These are phyloP conservation scores for Pseudohalonectria lignicola DNA, from an alignment of 2,329 filamentous ascomycete genomes.

Conservation along the genomic window DNA sequence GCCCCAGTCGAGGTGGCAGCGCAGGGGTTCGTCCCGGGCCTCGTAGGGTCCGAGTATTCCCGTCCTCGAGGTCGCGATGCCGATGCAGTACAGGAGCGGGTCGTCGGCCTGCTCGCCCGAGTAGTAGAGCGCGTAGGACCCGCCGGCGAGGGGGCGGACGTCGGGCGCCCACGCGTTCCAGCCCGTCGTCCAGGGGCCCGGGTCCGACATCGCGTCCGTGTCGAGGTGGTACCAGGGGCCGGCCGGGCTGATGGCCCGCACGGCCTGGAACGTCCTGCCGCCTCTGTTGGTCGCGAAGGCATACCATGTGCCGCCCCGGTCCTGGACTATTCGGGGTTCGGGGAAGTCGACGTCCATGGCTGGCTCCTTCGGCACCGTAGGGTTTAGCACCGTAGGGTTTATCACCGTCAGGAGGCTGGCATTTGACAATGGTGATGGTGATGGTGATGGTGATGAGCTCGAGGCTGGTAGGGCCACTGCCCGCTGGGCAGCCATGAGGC, in stretches of 20 bases:
- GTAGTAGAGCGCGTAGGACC: slow-evolving; percentile 46
- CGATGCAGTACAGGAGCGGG: slow-evolving; percentile 42
- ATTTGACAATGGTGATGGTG: too few species aligned
- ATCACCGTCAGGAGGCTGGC: too few species aligned
- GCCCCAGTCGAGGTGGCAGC: slow-evolving; percentile 39
- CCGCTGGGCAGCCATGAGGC: not conserved
- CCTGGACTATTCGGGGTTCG: slow-evolving; percentile 30
- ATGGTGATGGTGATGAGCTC: too few species aligned
- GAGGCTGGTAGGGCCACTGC: not conserved
- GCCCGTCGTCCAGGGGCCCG: slow-evolving; percentile 41
- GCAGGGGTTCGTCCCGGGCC: slow-evolving; percentile 33
- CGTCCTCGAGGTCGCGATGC: slow-evolving; percentile 34
- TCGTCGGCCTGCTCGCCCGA: slow-evolving; percentile 29
- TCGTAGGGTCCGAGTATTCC: slow-evolving; percentile 39
- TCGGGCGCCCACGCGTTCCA: slow-evolving; percentile 51
- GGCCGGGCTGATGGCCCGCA: slow-evolving; percentile 29
- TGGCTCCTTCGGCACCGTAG: slow-evolving; percentile 1
- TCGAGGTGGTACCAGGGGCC: slow-evolving; percentile 21
- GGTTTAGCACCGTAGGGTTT: slow-evolving; percentile 1
- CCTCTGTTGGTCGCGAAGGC: slow-evolving; percentile 35
- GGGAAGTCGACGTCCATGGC: slow-evolving; percentile 24
- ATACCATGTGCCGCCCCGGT: slow-evolving; percentile 31
- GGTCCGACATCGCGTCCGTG: slow-evolving; percentile 41
- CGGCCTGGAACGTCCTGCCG: slow-evolving; percentile 32
- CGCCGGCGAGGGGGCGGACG: slow-evolving; percentile 34